Percentiles rank a stretch among this genome's conserved stretches.
Evolutionary conservation across 2,329 filamentous ascomycete genomes (phyloP).

Genomic region (Fusarium tricinctum): DNA sequence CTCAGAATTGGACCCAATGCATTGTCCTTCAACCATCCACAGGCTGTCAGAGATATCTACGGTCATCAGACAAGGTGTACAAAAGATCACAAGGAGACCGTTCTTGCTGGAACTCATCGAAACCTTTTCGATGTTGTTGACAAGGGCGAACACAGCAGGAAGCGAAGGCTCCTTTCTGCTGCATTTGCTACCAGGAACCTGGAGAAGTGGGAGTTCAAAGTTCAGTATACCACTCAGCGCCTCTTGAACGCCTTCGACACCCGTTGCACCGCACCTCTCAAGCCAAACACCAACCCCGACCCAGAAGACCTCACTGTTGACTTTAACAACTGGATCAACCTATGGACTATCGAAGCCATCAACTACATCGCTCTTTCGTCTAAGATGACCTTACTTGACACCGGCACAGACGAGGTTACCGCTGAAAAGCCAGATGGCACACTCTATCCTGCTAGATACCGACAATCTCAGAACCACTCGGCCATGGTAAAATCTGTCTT

Average conservation of each 20-base stretch:
- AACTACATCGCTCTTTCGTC: too few species aligned
- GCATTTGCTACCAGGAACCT: constrained; percentile 68
- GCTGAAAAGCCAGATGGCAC: too few species aligned
- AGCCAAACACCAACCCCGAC: constrained; percentile 43
- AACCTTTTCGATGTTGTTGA: constrained; percentile 67
- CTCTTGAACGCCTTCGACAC: constrained; percentile 61
- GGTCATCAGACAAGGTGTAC: constrained; percentile 63
- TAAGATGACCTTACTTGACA: too few species aligned
- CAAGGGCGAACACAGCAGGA: constrained; percentile 64
- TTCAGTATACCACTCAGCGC: constrained; percentile 65
- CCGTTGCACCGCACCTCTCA: not conserved
- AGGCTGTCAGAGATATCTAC: constrained; percentile 55
- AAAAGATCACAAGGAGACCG: constrained; percentile 63
- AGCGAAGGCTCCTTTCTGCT: constrained; percentile 63
- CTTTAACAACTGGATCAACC: too few species aligned
- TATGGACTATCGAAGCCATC: too few species aligned
- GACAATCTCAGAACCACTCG: too few species aligned
- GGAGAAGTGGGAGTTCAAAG: constrained; percentile 68
- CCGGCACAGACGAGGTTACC: too few species aligned
- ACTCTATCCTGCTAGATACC: too few species aligned
- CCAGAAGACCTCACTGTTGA: constrained; percentile 5
- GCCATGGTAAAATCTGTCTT: too few species aligned
- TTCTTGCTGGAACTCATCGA: constrained; percentile 62
- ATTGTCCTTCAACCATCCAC: constrained; percentile 43
- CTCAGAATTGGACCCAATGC: constrained; percentile 49